These are phyloP conservation scores for Rhexocercosporidium sp. DNA, from an alignment of 2,329 filamentous ascomycete species.

Conservation along the genomic window DNA sequence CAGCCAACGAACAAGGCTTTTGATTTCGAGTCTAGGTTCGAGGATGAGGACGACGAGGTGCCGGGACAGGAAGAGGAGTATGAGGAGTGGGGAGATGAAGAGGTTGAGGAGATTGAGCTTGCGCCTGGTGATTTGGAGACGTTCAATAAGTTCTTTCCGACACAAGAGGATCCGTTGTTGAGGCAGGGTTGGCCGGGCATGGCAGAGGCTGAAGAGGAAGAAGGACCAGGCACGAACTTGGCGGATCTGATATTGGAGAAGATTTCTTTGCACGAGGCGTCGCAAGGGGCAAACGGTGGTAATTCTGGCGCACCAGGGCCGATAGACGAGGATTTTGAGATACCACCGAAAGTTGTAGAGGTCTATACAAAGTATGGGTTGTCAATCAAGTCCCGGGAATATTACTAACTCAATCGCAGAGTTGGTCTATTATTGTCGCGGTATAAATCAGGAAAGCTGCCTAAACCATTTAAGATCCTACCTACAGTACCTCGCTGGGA, in stretches of 20 bases:
- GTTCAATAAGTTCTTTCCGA: slow-evolving; percentile 88
- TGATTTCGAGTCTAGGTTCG: slow-evolving; percentile 78
- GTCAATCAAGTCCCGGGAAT: background rate
- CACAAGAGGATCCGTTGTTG: slow-evolving; percentile 56
- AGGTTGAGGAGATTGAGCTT: slow-evolving; percentile 74
- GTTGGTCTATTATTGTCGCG: slow-evolving; percentile 87
- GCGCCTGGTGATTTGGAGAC: slow-evolving; percentile 88
- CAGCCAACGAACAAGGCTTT: slow-evolving; percentile 68
- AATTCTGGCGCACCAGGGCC: slow-evolving; percentile 43
- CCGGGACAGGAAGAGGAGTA: slow-evolving; percentile 57
- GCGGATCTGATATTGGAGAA: slow-evolving; percentile 93
- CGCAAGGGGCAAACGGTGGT: slow-evolving; percentile 51
- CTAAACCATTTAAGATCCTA: slow-evolving; percentile 97
- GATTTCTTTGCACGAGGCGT: slow-evolving; percentile 88
- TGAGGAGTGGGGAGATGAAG: slow-evolving; percentile 72
- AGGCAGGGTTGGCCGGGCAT: slow-evolving; percentile 37
- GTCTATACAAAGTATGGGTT: slow-evolving; percentile 80
- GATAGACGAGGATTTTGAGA: slow-evolving; percentile 79
- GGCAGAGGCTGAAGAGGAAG: slow-evolving; percentile 46
- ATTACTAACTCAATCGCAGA: slow-evolving; percentile 49
- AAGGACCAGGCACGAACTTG: slow-evolving; percentile 72
- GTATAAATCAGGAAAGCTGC: slow-evolving; percentile 95
- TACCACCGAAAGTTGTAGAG: slow-evolving; percentile 90
- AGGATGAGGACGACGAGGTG: slow-evolving; percentile 56
- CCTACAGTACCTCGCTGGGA: slow-evolving; percentile 93